These are phyloP conservation scores for Wickerhamiella sergipiensis DNA, from an alignment of 805 yeast species.

Conservation along the genomic window DNA sequence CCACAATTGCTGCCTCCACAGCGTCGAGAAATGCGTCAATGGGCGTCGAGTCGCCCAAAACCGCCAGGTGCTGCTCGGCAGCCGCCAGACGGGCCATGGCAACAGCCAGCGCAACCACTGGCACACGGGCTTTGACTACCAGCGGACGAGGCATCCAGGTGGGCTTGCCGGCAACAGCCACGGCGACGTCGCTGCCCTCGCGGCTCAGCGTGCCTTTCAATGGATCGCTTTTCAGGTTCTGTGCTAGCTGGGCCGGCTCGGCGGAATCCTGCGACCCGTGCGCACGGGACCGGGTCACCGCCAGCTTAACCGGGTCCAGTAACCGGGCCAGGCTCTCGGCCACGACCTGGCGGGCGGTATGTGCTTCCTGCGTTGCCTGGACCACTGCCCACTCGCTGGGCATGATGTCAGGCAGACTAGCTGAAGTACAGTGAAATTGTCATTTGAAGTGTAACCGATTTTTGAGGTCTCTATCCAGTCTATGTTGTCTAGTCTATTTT, in stretches of 20 bases:
- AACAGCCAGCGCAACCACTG: background rate
- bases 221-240: background rate
- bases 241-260: background rate
- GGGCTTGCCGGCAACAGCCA: background rate
- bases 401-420: too few species aligned
- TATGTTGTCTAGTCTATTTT: too few species aligned
- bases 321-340: background rate
- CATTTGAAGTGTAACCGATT: too few species aligned
- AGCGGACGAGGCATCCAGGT: background rate
- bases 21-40: background rate
- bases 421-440: too few species aligned
- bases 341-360: background rate
- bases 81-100: background rate
- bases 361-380: background rate
- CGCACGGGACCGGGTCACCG: background rate
- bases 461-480: too few species aligned
- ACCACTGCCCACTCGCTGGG: background rate
- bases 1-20: background rate
- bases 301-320: background rate
- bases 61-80: background rate
- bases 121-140: background rate
- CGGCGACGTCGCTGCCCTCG: background rate
- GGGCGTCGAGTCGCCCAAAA: background rate
- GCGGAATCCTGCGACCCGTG: background rate
- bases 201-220: background rate